Evolutionary conservation across 768 basidiomycete genomes (phyloP).

Genomic region (Russula earlei): DNA sequence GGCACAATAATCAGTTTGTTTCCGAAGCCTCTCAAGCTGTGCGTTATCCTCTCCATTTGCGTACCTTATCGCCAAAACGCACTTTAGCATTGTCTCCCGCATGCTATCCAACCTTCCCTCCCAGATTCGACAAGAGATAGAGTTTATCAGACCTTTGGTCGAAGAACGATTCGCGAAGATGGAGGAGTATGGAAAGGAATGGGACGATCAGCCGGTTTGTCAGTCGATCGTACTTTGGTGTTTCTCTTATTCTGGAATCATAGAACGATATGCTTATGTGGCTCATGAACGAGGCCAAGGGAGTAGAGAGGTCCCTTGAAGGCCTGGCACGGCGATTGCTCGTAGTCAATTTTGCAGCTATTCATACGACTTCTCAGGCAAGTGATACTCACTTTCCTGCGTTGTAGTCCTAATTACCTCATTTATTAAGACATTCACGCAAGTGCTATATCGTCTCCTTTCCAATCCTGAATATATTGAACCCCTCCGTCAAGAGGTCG

Average conservation of each 20-base stretch:
- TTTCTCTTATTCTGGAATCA: neutral
- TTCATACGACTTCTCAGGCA: conserved; percentile 31
- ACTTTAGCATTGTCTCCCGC: conserved; percentile 24
- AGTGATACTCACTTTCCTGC: neutral
- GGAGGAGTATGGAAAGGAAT: conserved; percentile 12
- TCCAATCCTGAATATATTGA: conserved; percentile 22
- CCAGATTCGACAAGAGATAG: neutral
- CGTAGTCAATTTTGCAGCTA: conserved; percentile 30
- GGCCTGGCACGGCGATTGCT: conserved; percentile 28
- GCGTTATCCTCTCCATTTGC: conserved; percentile 19
- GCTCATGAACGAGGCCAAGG: conserved; percentile 30
- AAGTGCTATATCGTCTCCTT: conserved; percentile 20
- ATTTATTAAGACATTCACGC: neutral
- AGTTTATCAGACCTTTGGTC: neutral
- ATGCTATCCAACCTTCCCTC: conserved; percentile 7
- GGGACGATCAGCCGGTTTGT: conserved; percentile 1
- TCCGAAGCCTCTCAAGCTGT: conserved; percentile 41
- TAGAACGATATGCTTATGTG: conserved; percentile 35
- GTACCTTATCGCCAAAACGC: conserved; percentile 7
- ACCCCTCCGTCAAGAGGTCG: conserved; percentile 23
- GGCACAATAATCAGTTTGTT: conserved; percentile 29
- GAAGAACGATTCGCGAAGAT: neutral
- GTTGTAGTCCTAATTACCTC: neutral
- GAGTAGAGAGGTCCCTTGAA: conserved; percentile 25
- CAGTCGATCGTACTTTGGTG: neutral